These are phyloP conservation scores for Trametes maxima DNA, from an alignment of 768 basidiomycete genomes.

Conservation along the genomic window DNA sequence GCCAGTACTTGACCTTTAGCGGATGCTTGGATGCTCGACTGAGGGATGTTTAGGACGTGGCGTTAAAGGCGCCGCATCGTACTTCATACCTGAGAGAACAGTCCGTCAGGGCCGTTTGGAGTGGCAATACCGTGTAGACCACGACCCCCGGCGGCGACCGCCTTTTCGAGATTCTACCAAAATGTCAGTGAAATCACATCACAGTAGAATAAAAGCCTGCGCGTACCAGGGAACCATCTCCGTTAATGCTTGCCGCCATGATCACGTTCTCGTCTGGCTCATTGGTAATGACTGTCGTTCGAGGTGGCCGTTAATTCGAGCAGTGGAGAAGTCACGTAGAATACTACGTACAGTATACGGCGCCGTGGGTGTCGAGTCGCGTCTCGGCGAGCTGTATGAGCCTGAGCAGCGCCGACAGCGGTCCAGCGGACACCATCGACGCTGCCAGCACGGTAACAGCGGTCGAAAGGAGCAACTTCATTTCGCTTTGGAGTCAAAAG, in stretches of 20 bases:
- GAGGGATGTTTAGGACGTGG: neutral
- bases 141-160: slow-evolving; percentile 18
- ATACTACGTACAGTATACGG: slow-evolving; percentile 3
- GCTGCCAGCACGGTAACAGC: neutral
- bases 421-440: neutral
- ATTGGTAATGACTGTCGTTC: slow-evolving; percentile 49
- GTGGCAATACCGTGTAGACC: slow-evolving; percentile 27
- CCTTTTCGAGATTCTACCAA: slow-evolving; percentile 19
- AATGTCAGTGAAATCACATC: neutral
- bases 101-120: slow-evolving; percentile 15
- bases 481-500: neutral
- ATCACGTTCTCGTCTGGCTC: slow-evolving; percentile 47
- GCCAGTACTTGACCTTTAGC: slow-evolving; percentile 21
- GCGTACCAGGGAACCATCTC: slow-evolving; percentile 44
- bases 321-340: too few relatives aligned
- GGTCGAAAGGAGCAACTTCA: neutral
- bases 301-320: too few relatives aligned
- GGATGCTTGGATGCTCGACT: slow-evolving; percentile 28
- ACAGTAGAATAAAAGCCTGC: too few relatives aligned
- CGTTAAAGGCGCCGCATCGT: neutral
- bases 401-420: neutral
- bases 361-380: neutral
- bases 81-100: slow-evolving; percentile 21
- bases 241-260: slow-evolving; percentile 43
- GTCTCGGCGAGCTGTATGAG: neutral